Conservation (phyloP, 768 basidiomycete genomes). For the Pulveroboletus sp. region DNA sequence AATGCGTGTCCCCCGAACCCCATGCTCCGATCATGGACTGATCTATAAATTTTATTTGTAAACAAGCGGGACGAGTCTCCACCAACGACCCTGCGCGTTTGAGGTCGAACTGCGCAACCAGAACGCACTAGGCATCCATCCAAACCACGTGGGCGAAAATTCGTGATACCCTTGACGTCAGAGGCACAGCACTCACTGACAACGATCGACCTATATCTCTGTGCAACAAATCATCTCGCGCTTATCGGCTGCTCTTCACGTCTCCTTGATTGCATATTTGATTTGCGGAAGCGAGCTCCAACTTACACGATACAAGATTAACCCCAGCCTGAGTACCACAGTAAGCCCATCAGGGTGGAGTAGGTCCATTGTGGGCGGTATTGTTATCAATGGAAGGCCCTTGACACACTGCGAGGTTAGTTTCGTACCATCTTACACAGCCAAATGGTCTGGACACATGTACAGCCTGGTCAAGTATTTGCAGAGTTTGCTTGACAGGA, state of each 20-base stretch:
- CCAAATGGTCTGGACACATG: conserved; percentile 10
- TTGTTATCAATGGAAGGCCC: conserved; percentile 5
- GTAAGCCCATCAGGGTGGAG: conserved; percentile 13
- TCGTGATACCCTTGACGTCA: not conserved
- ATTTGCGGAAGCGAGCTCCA: conserved; percentile 19
- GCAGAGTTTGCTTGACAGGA: conserved; percentile 6
- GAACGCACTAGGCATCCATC: conserved; percentile 3
- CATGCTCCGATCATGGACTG: too few relatives aligned
- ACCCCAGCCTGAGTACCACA: conserved; percentile 16
- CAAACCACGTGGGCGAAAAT: not conserved
- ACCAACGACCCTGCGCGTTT: too few relatives aligned
- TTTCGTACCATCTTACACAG: conserved; percentile 24
- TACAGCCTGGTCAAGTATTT: conserved; percentile 3
- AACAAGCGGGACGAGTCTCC: too few relatives aligned
- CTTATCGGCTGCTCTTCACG: conserved; percentile 24
- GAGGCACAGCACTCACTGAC: not conserved
- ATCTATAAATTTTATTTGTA: too few relatives aligned
- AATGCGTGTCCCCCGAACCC: too few relatives aligned
- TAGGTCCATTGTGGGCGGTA: conserved; percentile 14
- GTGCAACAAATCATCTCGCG: too few relatives aligned
- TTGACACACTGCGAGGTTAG: not conserved
- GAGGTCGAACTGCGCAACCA: not conserved
- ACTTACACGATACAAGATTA: conserved; percentile 14
- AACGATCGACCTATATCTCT: too few relatives aligned
- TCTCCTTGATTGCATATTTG: conserved; percentile 21